Conservation (phyloP, 2,329 filamentous ascomycete species). For the Monilinia fructicola region DNA sequence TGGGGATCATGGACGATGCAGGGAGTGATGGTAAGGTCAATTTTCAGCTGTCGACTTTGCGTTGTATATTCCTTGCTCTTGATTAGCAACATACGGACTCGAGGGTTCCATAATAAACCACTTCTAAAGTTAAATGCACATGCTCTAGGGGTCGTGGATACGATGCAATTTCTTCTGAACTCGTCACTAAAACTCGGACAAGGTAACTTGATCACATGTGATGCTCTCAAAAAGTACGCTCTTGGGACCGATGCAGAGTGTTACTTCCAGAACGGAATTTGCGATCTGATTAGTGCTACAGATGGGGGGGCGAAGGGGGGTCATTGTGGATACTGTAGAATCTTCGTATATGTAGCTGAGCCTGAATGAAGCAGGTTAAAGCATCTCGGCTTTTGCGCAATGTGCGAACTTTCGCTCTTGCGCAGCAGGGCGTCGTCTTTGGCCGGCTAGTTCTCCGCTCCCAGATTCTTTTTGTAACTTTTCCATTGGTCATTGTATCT, state of each 20-base stretch:
- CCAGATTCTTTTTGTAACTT: not conserved
- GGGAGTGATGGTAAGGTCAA: not conserved
- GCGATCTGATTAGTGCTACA: not conserved
- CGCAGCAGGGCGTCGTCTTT: not conserved
- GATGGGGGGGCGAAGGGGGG: not conserved
- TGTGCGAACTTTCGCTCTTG: not conserved
- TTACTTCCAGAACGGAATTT: not conserved
- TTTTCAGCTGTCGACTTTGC: not conserved
- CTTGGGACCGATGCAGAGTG: not conserved
- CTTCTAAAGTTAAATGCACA: not conserved
- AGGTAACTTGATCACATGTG: not conserved
- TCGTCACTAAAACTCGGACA: not conserved
- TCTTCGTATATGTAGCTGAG: not conserved
- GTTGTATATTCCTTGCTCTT: not conserved
- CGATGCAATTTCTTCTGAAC: not conserved
- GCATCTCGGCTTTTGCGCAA: not conserved
- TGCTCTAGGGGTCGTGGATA: not conserved
- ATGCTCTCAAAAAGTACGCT: not conserved
- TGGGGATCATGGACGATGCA: not conserved
- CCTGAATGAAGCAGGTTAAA: slow-evolving; percentile 4
- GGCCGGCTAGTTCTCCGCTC: not conserved
- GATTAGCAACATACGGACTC: not conserved
- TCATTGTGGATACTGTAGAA: not conserved
- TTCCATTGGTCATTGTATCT: not conserved
- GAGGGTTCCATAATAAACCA: not conserved